phyloP scores from a whole-genome alignment of 164 flowering plant genomes.

The Vitis rotundifolia region DNA sequence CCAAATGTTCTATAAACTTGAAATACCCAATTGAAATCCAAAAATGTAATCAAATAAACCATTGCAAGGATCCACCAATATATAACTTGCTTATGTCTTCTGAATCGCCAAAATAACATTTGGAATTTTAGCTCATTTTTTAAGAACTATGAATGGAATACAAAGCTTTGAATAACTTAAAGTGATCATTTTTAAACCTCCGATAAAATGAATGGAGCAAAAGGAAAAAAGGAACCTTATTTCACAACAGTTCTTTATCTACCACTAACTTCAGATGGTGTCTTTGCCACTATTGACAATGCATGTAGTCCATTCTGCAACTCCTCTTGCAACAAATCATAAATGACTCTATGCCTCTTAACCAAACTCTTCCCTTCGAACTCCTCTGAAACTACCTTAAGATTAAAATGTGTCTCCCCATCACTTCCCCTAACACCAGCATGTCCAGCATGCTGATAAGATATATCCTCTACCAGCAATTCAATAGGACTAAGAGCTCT shows the following conservation, averaged over 20 bases:
- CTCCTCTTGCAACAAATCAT: conserved; percentile 75
- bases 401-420: conserved; percentile 94
- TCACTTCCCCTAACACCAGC: conserved; percentile 64
- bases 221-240: conserved; percentile 23
- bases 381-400: conserved; percentile 71
- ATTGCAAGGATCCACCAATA: neutral
- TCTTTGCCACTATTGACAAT: conserved; percentile 84
- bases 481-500: conserved; percentile 65
- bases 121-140: neutral
- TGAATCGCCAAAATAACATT: neutral
- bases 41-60: neutral
- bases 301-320: conserved; percentile 89
- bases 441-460: conserved; percentile 94
- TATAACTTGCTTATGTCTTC: conserved; percentile 7
- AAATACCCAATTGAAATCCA: too few species aligned
- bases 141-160: neutral
- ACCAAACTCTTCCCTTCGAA: conserved; percentile 92
- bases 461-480: conserved; percentile 74
- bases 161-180: conserved; percentile 1
- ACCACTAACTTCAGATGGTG: conserved; percentile 64
- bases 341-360: conserved; percentile 83
- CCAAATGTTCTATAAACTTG: too few species aligned
- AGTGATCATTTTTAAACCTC: neutral
- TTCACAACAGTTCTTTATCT: conserved; percentile 16
- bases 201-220: neutral